Evolutionary conservation across 1,284 basidiomycete species (phyloP).

Genomic region (Naganishia albida): DNA sequence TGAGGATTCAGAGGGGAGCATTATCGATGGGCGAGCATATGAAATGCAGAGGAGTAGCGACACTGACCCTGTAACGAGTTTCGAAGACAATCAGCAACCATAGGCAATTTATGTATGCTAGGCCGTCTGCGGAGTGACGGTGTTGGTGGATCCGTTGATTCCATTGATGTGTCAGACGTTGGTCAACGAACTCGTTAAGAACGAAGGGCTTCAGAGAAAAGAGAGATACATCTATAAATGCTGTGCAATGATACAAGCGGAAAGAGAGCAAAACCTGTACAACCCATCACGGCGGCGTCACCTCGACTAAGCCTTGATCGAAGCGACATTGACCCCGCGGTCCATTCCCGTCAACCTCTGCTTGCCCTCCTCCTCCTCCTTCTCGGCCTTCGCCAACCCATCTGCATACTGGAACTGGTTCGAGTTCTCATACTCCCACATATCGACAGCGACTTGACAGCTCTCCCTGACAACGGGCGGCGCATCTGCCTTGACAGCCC

Average conservation of each 20-base stretch:
- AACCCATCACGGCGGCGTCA: background rate
- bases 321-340: slow-evolving; percentile 46
- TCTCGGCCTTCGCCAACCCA: slow-evolving; percentile 49
- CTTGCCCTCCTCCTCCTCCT: slow-evolving; percentile 12
- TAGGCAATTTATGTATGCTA: too few species aligned
- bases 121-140: too few species aligned
- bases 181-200: background rate
- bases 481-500: slow-evolving; percentile 73
- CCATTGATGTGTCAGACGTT: background rate
- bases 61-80: too few species aligned
- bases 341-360: slow-evolving; percentile 52
- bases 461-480: slow-evolving; percentile 92
- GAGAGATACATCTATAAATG: slow-evolving; percentile 30
- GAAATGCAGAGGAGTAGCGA: too few species aligned
- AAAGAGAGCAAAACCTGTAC: slow-evolving; percentile 11
- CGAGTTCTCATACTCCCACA: slow-evolving; percentile 96
- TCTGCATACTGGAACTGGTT: slow-evolving; percentile 83
- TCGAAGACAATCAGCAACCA: too few species aligned
- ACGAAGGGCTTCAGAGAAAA: background rate
- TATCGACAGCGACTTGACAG: slow-evolving; percentile 94
- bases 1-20: too few species aligned
- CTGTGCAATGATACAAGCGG: slow-evolving; percentile 38
- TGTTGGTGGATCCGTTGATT: too few species aligned
- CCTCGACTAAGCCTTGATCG: slow-evolving; percentile 3
- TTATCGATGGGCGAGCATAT: too few species aligned